Conservation (phyloP, 805 yeast genomes). For the Yueomyces sp. region DNA sequence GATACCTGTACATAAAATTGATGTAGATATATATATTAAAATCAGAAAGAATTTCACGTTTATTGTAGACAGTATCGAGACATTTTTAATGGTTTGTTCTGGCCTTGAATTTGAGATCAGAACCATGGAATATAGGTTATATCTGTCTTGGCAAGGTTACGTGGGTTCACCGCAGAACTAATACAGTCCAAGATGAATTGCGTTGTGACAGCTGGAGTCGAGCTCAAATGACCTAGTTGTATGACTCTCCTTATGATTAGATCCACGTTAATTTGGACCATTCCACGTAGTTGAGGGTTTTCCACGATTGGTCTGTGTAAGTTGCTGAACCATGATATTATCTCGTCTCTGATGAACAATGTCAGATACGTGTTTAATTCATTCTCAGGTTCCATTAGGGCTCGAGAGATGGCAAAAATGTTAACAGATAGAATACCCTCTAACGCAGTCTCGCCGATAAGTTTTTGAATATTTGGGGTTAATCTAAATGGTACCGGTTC, state of each 20-base stretch:
- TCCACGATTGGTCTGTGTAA: slow-evolving; percentile 73
- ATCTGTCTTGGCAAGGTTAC: slow-evolving; percentile 84
- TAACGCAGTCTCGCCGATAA: slow-evolving; percentile 86
- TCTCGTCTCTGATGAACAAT: slow-evolving; percentile 92
- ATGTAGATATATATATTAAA: not conserved
- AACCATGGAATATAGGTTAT: slow-evolving; percentile 93
- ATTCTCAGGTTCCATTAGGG: slow-evolving; percentile 81
- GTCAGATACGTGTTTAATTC: slow-evolving; percentile 85
- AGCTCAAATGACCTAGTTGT: slow-evolving; percentile 54
- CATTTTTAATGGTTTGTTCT: too few relatives aligned
- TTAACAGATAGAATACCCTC: slow-evolving; percentile 87
- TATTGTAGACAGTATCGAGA: not conserved
- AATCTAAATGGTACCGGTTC: slow-evolving; percentile 94
- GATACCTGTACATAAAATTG: not conserved
- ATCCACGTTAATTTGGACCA: slow-evolving; percentile 81
- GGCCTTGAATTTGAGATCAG: slow-evolving; percentile 16
- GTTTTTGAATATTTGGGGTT: slow-evolving; percentile 87
- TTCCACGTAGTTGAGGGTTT: slow-evolving; percentile 72
- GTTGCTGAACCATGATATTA: slow-evolving; percentile 86
- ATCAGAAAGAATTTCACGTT: not conserved
- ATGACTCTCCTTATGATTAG: slow-evolving; percentile 65
- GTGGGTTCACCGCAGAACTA: slow-evolving; percentile 89
- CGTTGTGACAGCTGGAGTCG: slow-evolving; percentile 53
- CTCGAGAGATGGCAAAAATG: slow-evolving; percentile 72
- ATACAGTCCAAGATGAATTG: slow-evolving; percentile 84